Evolutionary conservation across 2,329 filamentous ascomycete species (phyloP), one percentile per base, ranked within the genome.

Genomic region (Alternaria sp.): DNA sequence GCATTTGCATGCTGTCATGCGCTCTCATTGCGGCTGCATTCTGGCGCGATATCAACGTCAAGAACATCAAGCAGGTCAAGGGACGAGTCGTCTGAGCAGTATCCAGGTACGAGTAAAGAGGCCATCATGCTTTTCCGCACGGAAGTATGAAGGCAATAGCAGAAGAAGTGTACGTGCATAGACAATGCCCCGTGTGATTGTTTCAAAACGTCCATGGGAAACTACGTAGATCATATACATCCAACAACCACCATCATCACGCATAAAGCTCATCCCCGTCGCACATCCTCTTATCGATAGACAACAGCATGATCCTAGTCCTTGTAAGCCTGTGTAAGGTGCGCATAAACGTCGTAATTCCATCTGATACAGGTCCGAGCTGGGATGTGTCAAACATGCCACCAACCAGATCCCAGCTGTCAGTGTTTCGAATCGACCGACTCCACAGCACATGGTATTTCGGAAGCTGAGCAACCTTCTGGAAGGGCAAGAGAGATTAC

Each of bases 21-120:
- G 63, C 60, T 32, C 48, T 75, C 5, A 56, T 82, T 11, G 83
- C 79, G 4, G 57, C 82, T 6, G 65, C 85, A 70, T 83, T 85
- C 58, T 67, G 62, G 45, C 78, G 74, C 57, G 81, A 86, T 63
- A 79, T 85, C 54, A 81, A 85, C 54, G 71, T 86, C 30, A 67
- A 67, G 58, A 58, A 67, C 50, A 63, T 66, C 32, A 72, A 78
- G 22, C 84, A 86, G 71, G 79, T 80, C 16, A 85, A 82, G 76
- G 85, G 85, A 56, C 79, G 72, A 11, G 79, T 86, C 7, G 41
- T 54, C 12, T 54, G 30, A 38, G 7, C 14, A 3, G 6, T 25
- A 43, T 43, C 40, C 40, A 25, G 5, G 3, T 43, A 25, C 20
- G 20, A 25, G 40, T 25, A 43, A 43, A 12, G 40, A 43, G 40